These are phyloP conservation scores for Chalciporus piperatus DNA, from an alignment of 768 basidiomycete genomes.

Conservation along the genomic window DNA sequence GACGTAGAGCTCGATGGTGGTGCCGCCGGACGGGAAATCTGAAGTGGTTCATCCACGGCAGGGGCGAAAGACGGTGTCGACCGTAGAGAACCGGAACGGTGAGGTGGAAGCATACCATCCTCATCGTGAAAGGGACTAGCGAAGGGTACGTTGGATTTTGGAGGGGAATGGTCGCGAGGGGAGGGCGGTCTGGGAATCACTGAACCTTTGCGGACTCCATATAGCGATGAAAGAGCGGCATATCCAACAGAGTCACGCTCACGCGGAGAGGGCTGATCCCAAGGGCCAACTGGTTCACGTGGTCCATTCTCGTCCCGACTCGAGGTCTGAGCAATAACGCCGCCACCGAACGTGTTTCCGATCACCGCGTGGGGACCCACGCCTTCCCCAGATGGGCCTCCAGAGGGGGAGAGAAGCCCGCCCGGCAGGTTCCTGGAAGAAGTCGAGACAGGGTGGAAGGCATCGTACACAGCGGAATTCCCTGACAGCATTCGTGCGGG, in stretches of 20 bases:
- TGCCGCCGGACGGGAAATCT: conserved; percentile 28
- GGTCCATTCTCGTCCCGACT: conserved; percentile 23
- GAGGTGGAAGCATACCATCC: conserved; percentile 33
- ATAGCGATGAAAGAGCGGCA: conserved; percentile 24
- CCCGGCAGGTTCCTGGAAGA: conserved; percentile 26
- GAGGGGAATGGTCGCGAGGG: conserved; percentile 26
- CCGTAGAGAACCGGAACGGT: conserved; percentile 29
- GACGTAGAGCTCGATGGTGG: conserved; percentile 40
- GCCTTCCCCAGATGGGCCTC: conserved; percentile 17
- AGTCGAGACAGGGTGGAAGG: conserved; percentile 64
- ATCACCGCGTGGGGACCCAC: conserved; percentile 20
- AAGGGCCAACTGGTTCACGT: conserved; percentile 30
- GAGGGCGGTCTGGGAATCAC: conserved; percentile 25
- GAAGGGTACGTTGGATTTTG: conserved; percentile 22
- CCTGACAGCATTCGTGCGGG: conserved; percentile 38
- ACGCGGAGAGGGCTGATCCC: conserved; percentile 32
- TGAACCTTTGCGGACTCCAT: conserved; percentile 26
- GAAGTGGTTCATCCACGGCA: conserved; percentile 25
- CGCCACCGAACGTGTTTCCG: conserved; percentile 21
- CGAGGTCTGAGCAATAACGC: conserved; percentile 25
- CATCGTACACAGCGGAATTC: conserved; percentile 61
- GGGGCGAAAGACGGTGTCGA: conserved; percentile 23
- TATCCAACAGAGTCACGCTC: conserved; percentile 29
- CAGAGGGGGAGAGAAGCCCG: conserved; percentile 19
- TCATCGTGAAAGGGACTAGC: conserved; percentile 25